Conservation (phyloP, 2,329 filamentous ascomycete species). For the Calonectria multiphialidica region DNA sequence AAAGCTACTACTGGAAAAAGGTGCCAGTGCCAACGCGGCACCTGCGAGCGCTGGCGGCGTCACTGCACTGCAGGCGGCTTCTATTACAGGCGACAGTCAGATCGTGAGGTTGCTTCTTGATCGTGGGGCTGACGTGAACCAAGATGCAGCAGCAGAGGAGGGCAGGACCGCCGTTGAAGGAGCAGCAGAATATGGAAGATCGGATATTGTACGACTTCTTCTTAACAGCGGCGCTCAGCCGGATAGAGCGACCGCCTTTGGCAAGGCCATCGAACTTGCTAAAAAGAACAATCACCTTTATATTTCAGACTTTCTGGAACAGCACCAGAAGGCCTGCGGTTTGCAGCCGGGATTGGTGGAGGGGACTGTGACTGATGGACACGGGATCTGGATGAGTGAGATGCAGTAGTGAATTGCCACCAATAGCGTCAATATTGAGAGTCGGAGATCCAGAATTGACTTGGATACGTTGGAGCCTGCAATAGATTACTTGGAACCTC, state of each 20-base stretch:
- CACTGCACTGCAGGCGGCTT: conserved; percentile 9
- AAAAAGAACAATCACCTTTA: not conserved
- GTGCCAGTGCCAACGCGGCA: not conserved
- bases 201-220: not conserved
- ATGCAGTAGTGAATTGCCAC: not conserved
- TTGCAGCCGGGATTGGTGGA: not conserved
- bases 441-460: too few species aligned
- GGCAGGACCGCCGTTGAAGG: not conserved
- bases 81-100: not conserved
- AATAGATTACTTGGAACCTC: too few species aligned
- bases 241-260: not conserved
- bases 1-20: not conserved
- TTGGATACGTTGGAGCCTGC: too few species aligned
- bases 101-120: not conserved
- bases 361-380: not conserved
- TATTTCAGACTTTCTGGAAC: not conserved
- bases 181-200: not conserved
- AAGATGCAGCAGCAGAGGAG: not conserved
- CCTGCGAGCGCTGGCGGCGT: not conserved
- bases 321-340: not conserved
- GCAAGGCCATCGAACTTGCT: not conserved
- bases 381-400: not conserved
- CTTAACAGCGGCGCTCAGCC: not conserved
- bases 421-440: too few species aligned
- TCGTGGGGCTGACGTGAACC: not conserved